Evolutionary conservation across 2,329 filamentous ascomycete species (phyloP), one percentile per base, ranked within the genome.

Genomic region (Monosporascus cannonballus): DNA sequence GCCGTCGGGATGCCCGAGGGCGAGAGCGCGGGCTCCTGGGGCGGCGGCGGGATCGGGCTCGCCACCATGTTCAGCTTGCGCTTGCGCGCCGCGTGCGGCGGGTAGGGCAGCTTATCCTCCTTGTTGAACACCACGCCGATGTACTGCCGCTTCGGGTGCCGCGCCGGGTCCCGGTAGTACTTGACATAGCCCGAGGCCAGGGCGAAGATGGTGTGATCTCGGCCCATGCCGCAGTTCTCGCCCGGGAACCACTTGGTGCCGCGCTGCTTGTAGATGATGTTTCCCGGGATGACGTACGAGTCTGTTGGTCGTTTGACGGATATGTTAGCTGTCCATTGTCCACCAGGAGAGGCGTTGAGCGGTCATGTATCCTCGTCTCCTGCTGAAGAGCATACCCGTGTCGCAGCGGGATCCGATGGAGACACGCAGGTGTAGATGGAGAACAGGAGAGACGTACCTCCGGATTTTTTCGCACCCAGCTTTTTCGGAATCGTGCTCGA

Each of bases 251-350:
- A 99, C 65, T 86, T 83, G 4, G 94, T 95, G 63, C 94, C 94
- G 65, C 93, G 87, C 73, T 99, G 94, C 69, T 90, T 91, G 82
- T 94, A 99, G 73, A 99, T 89, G 72, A 99, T 99, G 76, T 96
- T 97, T 51, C 94, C 94, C 4, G 92, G 88, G 54, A 96, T 87
- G 37, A 99, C 94, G 71, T 87, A 96, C 76, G 96, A 88, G 69
- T 93, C 88, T 92, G 66, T 54, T 15, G 3, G 37, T 25, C n/a
- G 22, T 18, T 47, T 34, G 30, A 14, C 11, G 30, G 9, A 14
- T n/a, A 37, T 36, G 47, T 59, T 51, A 55, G 54, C 52, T n/a
- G 22, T 22, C 2, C 24, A 17, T 45, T 37, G 9, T 34, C 17
- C 17, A 41, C 17, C 30, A 37, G 47, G 20, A 41, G 34, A 36